Conservation (phyloP, 495 filamentous ascomycete species). For the Umbilicaria muhlenbergii region DNA sequence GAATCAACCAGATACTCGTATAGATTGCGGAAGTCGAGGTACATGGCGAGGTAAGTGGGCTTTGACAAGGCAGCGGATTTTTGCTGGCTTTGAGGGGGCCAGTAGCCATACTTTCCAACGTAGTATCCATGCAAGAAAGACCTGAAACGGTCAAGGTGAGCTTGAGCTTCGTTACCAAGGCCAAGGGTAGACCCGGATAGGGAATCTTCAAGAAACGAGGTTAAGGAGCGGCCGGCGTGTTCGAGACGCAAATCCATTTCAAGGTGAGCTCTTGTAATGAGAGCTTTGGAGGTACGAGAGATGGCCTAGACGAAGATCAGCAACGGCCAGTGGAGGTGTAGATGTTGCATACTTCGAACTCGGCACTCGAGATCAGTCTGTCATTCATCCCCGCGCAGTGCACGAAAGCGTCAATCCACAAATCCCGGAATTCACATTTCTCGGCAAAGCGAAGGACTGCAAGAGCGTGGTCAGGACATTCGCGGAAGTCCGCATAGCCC, state of each 20-base stretch:
- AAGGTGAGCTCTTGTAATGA: conserved; percentile 40
- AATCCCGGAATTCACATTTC: conserved; percentile 31
- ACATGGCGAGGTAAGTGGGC: conserved; percentile 36
- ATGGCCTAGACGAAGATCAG: conserved; percentile 25
- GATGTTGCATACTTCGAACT: conserved; percentile 32
- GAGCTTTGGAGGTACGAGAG: conserved; percentile 34
- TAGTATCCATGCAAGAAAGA: conserved; percentile 45
- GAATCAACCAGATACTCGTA: conserved; percentile 47
- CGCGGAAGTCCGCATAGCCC: conserved; percentile 45
- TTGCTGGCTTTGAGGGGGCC: conserved; percentile 33
- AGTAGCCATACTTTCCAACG: conserved; percentile 44
- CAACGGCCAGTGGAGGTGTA: neutral
- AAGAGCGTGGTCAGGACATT: conserved; percentile 41
- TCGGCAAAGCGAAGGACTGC: conserved; percentile 48
- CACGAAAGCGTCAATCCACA: conserved; percentile 48
- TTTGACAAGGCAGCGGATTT: conserved; percentile 30
- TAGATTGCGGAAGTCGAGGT: conserved; percentile 42
- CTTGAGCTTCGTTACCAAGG: conserved; percentile 30
- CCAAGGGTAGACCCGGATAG: conserved; percentile 38
- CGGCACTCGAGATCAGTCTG: conserved; percentile 27
- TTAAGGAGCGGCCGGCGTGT: conserved; percentile 29
- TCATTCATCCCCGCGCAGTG: conserved; percentile 56
- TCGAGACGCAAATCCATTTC: conserved; percentile 47
- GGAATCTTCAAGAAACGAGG: conserved; percentile 45
- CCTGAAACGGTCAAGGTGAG: conserved; percentile 48